Percentiles rank a stretch among this genome's conserved stretches.
phyloP scores from a whole-genome alignment of 371 early-diverging fungal genomes.

The Actinomortierella wolfii region DNA sequence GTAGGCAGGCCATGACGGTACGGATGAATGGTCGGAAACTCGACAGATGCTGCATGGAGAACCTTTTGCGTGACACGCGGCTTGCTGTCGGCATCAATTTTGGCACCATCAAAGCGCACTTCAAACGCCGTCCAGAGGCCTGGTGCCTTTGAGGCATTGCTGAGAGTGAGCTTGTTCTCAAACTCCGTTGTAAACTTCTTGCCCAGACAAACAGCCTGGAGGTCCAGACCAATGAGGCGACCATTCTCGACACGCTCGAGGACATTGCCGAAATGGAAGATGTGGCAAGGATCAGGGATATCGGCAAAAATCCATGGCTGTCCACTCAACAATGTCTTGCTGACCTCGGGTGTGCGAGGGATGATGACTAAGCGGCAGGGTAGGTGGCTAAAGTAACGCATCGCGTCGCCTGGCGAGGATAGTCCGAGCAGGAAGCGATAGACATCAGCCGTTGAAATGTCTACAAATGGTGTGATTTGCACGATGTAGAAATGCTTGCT shows the following conservation, averaged over 20 bases:
- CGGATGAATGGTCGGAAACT: conserved; percentile 41
- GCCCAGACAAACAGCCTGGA: conserved; percentile 40
- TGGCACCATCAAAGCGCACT: conserved; percentile 14
- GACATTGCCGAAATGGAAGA: conserved; percentile 41
- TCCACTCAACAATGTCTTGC: conserved; percentile 19
- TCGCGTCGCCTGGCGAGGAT: conserved; percentile 43
- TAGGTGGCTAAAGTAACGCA: conserved; percentile 36
- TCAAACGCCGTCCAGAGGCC: conserved; percentile 33
- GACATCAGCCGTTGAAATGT: conserved; percentile 21
- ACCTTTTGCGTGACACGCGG: conserved; percentile 23
- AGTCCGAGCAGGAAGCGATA: conserved; percentile 40
- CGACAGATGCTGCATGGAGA: conserved; percentile 34
- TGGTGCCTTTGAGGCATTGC: conserved; percentile 42
- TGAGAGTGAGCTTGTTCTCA: conserved; percentile 37
- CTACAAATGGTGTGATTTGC: conserved; percentile 43
- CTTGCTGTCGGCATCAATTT: conserved; percentile 1
- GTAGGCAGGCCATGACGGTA: conserved; percentile 37
- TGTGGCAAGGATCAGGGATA: conserved; percentile 45
- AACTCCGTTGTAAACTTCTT: conserved; percentile 43
- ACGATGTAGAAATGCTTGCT: conserved; percentile 45
- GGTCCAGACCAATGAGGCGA: conserved; percentile 23
- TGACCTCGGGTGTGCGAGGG: conserved; percentile 30
- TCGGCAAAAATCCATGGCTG: conserved; percentile 42
- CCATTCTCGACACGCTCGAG: conserved; percentile 24
- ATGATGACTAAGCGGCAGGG: conserved; percentile 46